These are phyloP conservation scores for Neofusicoccum sp. DNA, from an alignment of 2,329 filamentous ascomycete genomes.

Conservation along the genomic window DNA sequence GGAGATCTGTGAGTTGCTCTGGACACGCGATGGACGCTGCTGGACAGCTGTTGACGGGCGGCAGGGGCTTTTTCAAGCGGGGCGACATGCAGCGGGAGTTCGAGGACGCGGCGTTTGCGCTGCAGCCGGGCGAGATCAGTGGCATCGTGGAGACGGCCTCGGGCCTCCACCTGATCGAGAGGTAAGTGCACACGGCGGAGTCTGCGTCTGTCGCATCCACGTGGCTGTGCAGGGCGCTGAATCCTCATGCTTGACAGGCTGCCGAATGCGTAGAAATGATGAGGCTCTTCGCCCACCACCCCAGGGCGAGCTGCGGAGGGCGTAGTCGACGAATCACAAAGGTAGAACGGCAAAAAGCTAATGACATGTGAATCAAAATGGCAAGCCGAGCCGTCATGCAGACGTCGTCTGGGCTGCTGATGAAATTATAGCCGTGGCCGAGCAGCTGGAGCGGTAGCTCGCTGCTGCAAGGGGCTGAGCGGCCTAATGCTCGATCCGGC, in stretches of 20 bases:
- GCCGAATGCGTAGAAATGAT: slow-evolving; percentile 12
- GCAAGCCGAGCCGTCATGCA: background rate
- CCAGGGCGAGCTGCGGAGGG: slow-evolving; percentile 1
- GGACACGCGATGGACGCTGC: background rate
- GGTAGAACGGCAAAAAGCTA: slow-evolving; percentile 18
- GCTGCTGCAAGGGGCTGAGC: slow-evolving; percentile 13
- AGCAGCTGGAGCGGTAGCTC: slow-evolving; percentile 5
- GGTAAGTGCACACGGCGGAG: slow-evolving; percentile 57
- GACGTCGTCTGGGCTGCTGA: slow-evolving; percentile 1
- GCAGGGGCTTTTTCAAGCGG: slow-evolving; percentile 82
- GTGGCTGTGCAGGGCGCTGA: slow-evolving; percentile 18
- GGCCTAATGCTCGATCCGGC: slow-evolving; percentile 2
- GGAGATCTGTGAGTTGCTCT: slow-evolving; percentile 71
- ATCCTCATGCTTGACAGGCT: slow-evolving; percentile 9
- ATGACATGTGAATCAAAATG: slow-evolving; percentile 16
- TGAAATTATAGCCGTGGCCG: slow-evolving; percentile 17
- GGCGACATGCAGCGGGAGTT: slow-evolving; percentile 99
- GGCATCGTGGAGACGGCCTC: slow-evolving; percentile 88
- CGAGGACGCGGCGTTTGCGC: slow-evolving; percentile 90
- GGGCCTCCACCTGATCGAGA: slow-evolving; percentile 92
- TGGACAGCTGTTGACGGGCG: slow-evolving; percentile 23
- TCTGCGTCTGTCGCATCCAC: background rate
- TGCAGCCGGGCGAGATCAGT: slow-evolving; percentile 86
- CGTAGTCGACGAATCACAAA: slow-evolving; percentile 7
- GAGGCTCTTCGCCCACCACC: slow-evolving; percentile 9